Evolutionary conservation across 441 rosid species (phyloP), one percentile per base, ranked within the genome.

Genomic region (Melastoma candidum): DNA sequence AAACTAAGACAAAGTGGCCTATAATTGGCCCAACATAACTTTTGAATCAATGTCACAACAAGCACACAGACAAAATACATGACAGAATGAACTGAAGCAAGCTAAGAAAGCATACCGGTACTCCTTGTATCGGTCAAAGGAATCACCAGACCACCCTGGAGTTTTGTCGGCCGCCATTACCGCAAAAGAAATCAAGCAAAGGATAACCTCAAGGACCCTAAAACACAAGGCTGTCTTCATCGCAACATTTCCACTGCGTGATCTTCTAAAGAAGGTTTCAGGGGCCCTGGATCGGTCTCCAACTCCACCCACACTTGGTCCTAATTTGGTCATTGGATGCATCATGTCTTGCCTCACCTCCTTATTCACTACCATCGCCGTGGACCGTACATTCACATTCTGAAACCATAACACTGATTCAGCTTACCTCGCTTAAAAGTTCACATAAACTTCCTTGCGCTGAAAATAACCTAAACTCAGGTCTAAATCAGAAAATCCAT

Each of bases 141-240:
- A 93, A 67, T 93, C 99, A 12, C 99, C 99, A 14, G 94, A 82
- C 99, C 97, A 94, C 5, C 99, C 99, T 58, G 82, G 81, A 25
- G 97, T 94, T 69, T 80, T 90, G 64, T 89, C 94, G 25, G 99
- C 90, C 0, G 97, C 94, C 97, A 94, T 89, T 32, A 89, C 84
- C 11, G 96, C 81, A 64, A 93, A 93, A 50, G 99, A 90, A 56
- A 93, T 83, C 84, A 93, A 69, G 53, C 99, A 81, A 66, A 89
- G 66, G 46, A 80, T 69, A 7, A 87, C 65, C 63, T 85, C 85
- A 56, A 72, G 68, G 45, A 94, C 48, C 59, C 97, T 77, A 66
- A 84, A 75, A 63, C 84, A 89, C 68, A 90, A 46, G 17, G 83
- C 85, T 43, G 72, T 77, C 12, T 73, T 26, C 51, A 49, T 64